These are phyloP conservation scores for Kalmusia sp. DNA, from an alignment of 2,329 filamentous ascomycete species.

Conservation along the genomic window DNA sequence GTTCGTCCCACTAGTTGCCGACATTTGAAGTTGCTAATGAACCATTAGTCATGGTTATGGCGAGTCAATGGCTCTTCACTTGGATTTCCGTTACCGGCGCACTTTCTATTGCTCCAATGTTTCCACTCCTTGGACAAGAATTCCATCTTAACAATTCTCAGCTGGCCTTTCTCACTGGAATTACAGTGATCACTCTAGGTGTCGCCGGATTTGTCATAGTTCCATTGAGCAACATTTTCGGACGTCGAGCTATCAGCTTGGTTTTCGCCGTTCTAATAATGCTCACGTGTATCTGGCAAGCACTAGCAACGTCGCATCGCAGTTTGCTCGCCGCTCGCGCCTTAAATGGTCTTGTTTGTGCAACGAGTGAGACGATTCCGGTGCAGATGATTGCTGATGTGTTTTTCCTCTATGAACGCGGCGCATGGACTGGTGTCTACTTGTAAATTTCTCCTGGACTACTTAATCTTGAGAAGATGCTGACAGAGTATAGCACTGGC, in stretches of 20 bases:
- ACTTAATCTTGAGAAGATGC: neutral
- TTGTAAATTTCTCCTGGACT: constrained; percentile 37
- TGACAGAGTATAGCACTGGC: constrained; percentile 35
- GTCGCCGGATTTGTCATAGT: constrained; percentile 55
- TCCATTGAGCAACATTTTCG: constrained; percentile 54
- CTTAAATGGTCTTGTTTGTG: constrained; percentile 52
- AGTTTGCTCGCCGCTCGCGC: constrained; percentile 54
- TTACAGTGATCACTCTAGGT: constrained; percentile 54
- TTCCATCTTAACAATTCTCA: constrained; percentile 52
- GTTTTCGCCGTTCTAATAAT: constrained; percentile 50
- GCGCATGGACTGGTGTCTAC: constrained; percentile 48
- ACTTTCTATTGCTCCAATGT: constrained; percentile 53
- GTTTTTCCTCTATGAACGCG: constrained; percentile 54
- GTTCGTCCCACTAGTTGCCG: neutral
- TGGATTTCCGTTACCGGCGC: constrained; percentile 53
- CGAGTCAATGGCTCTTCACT: constrained; percentile 50
- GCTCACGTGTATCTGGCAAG: constrained; percentile 53
- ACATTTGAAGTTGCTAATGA: neutral
- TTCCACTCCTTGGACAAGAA: constrained; percentile 49
- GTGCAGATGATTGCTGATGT: constrained; percentile 55
- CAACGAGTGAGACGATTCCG: constrained; percentile 53
- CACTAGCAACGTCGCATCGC: constrained; percentile 50
- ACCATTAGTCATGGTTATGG: constrained; percentile 40
- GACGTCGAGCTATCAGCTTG: constrained; percentile 49
- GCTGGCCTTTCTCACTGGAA: constrained; percentile 50